These are phyloP conservation scores for Leishmania mexicana DNA, from an alignment of 208 protist species.

Conservation along the genomic window DNA sequence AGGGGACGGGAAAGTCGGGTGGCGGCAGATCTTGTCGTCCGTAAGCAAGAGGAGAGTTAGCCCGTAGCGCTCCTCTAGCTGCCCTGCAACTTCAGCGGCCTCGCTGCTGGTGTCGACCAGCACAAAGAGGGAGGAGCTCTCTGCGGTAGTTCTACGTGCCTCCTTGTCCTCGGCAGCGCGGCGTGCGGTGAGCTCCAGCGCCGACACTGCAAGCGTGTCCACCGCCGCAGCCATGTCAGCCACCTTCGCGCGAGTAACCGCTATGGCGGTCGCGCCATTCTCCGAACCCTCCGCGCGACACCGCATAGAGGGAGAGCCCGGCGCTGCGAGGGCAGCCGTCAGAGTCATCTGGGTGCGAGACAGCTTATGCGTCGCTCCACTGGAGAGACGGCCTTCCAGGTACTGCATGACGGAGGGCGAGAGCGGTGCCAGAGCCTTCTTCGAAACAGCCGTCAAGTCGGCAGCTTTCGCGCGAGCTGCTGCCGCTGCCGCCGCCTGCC, in stretches of 20 bases:
- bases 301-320: neutral
- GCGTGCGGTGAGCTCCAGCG: constrained; percentile 37
- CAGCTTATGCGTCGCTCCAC: constrained; percentile 19
- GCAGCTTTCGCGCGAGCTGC: neutral
- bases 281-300: neutral
- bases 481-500: constrained; percentile 5
- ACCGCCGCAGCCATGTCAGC: constrained; percentile 16
- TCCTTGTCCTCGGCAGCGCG: neutral
- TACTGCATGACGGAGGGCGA: constrained; percentile 23
- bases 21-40: constrained; percentile 9
- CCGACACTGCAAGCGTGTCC: constrained; percentile 32
- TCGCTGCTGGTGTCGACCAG: constrained; percentile 41
- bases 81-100: constrained; percentile 20
- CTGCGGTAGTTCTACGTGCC: neutral
- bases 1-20: constrained; percentile 21
- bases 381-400: constrained; percentile 13
- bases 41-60: constrained; percentile 32
- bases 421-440: neutral
- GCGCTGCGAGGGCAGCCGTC: constrained; percentile 18
- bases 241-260: constrained; percentile 37
- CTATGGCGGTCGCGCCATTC: constrained; percentile 8
- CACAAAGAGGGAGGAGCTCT: constrained; percentile 38
- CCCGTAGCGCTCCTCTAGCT: constrained; percentile 37
- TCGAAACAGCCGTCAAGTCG: neutral
- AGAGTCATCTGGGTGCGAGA: constrained; percentile 26